phyloP scores from a whole-genome alignment of 805 yeast genomes.

The Ogataea polymorpha region DNA sequence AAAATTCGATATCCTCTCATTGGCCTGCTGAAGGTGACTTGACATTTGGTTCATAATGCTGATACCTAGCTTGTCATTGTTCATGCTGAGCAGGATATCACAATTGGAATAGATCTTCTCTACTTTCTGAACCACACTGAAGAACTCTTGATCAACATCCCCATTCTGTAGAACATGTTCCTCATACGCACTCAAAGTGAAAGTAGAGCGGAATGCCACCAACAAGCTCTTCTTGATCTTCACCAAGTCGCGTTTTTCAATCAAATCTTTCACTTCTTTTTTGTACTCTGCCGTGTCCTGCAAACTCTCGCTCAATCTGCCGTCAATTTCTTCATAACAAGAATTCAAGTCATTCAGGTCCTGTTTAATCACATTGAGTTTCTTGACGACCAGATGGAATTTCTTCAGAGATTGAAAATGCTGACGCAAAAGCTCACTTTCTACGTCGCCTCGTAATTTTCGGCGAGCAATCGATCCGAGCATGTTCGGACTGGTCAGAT shows the following conservation, averaged over 20 bases:
- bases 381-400: constrained; percentile 43
- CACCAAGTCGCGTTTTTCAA: constrained; percentile 33
- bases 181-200: constrained; percentile 71
- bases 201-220: constrained; percentile 52
- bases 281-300: constrained; percentile 20
- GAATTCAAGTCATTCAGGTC: constrained; percentile 28
- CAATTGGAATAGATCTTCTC: constrained; percentile 65
- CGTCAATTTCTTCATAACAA: constrained; percentile 22
- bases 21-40: constrained; percentile 48
- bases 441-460: constrained; percentile 56
- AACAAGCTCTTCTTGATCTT: constrained; percentile 52
- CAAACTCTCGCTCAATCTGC: constrained; percentile 28
- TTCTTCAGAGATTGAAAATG: constrained; percentile 48
- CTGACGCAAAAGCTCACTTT: constrained; percentile 54
- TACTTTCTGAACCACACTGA: constrained; percentile 56
- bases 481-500: constrained; percentile 45
- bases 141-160: constrained; percentile 48
- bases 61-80: constrained; percentile 62
- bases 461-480: constrained; percentile 61
- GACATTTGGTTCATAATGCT: constrained; percentile 61
- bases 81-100: constrained; percentile 65
- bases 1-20: constrained; percentile 48
- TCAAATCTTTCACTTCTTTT: constrained; percentile 22
- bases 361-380: constrained; percentile 32
- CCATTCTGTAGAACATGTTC: constrained; percentile 52